phyloP scores from a whole-genome alignment of 2,329 filamentous ascomycete species.

The Metarhizium humberi region DNA sequence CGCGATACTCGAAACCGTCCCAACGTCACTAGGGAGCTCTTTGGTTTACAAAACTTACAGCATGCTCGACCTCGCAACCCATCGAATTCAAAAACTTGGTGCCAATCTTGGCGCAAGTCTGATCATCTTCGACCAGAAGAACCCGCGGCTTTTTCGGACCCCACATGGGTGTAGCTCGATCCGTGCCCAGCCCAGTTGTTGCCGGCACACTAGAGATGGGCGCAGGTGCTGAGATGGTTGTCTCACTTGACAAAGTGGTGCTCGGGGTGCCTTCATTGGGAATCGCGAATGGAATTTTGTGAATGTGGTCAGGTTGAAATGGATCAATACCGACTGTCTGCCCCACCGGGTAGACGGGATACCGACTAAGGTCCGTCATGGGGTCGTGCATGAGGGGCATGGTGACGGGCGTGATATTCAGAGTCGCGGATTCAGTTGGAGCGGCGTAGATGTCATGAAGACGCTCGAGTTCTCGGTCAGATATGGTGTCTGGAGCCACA shows the following conservation, averaged over 20 bases:
- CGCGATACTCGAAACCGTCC: not conserved
- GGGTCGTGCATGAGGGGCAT: slow-evolving; percentile 43
- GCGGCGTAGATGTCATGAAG: slow-evolving; percentile 45
- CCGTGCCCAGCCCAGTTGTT: slow-evolving; percentile 15
- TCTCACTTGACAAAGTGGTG: slow-evolving; percentile 28
- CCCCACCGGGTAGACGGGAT: slow-evolving; percentile 83
- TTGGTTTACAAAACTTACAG: slow-evolving; percentile 36
- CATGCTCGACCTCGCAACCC: slow-evolving; percentile 58
- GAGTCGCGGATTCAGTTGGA: slow-evolving; percentile 41
- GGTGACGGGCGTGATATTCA: slow-evolving; percentile 26
- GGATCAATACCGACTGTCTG: slow-evolving; percentile 89
- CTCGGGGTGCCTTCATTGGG: slow-evolving; percentile 44
- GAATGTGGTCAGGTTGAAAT: slow-evolving; percentile 87
- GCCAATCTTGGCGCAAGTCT: slow-evolving; percentile 57
- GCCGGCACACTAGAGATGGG: slow-evolving; percentile 10
- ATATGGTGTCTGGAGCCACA: slow-evolving; percentile 40
- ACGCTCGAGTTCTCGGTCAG: slow-evolving; percentile 46
- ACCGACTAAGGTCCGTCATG: slow-evolving; percentile 44
- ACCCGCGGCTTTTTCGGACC: slow-evolving; percentile 63
- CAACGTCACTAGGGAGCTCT: too few relatives aligned
- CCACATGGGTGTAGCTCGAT: slow-evolving; percentile 40
- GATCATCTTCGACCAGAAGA: slow-evolving; percentile 78
- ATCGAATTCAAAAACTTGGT: slow-evolving; percentile 58
- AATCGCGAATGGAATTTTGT: slow-evolving; percentile 81
- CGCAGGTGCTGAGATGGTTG: slow-evolving; percentile 9